These are phyloP conservation scores for Candida ponderosae DNA, from an alignment of 805 yeast genomes.

Conservation along the genomic window DNA sequence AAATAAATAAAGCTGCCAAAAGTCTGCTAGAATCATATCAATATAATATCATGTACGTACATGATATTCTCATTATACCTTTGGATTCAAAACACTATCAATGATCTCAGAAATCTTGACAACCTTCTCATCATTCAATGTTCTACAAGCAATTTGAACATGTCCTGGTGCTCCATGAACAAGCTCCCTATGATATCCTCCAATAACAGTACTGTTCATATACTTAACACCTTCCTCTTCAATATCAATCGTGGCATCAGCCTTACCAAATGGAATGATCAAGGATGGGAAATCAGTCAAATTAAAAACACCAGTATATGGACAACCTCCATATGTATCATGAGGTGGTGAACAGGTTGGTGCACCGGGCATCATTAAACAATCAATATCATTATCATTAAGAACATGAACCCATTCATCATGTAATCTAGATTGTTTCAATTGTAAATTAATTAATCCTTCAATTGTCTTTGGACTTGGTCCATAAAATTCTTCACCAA, in stretches of 20 bases:
- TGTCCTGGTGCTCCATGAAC: constrained; percentile 41
- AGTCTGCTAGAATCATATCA: too few species aligned
- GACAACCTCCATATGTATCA: constrained; percentile 16
- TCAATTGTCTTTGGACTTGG: constrained; percentile 15
- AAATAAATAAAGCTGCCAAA: too few species aligned
- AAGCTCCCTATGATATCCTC: constrained; percentile 34
- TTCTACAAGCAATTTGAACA: constrained; percentile 37
- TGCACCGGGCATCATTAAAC: constrained; percentile 30
- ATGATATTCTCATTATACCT: too few species aligned
- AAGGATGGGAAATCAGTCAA: constrained; percentile 27
- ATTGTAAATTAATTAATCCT: constrained; percentile 23
- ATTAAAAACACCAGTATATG: constrained; percentile 30
- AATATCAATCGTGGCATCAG: background rate
- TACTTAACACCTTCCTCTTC: background rate
- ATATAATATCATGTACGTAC: too few species aligned
- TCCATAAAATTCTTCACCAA: constrained; percentile 1
- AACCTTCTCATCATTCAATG: constrained; percentile 48
- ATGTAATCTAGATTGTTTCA: constrained; percentile 19
- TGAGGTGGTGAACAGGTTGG: constrained; percentile 25
- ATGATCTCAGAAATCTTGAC: constrained; percentile 27
- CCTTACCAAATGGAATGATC: constrained; percentile 26
- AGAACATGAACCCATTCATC: constrained; percentile 3
- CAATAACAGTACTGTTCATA: constrained; percentile 13
- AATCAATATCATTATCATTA: constrained; percentile 29
- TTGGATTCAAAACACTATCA: background rate